Evolutionary conservation across 352 stramenopile species (phyloP), one percentile per base, ranked within the genome.

Genomic region (Pythium guiyangense): DNA sequence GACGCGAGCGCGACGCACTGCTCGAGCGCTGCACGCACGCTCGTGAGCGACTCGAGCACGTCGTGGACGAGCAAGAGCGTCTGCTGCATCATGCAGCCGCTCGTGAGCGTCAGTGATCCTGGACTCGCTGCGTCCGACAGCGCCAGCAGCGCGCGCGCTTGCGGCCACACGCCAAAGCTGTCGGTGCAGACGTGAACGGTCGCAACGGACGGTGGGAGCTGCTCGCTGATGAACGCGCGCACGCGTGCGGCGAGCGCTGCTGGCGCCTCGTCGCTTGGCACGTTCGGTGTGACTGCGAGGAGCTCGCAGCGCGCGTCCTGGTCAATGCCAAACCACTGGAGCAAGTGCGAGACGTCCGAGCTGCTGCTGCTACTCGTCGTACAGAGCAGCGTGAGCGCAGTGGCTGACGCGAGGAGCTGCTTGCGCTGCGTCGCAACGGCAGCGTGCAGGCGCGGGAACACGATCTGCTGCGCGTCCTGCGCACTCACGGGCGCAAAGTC

Each of bases 71-170:
- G 42, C 31, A 67, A 51, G 39, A 70, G 47, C 46, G 60, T 62
- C 25, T 67, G 64, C 27, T 79, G 68, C 53, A 73, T 67, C 57
- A 79, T 66, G 25, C 71, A 79, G 3, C 65, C 59, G 25, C 57
- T 52, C 0, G 63, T 18, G 26, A 62, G 57, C 40, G 40, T 39
- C 18, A 37, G 31, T 11, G 22, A 11, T 20, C 2, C 22, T n/a
- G n/a, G n/a, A 20, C 1, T 17, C n/a, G 12, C 27, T 22, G 22
- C 11, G n/a, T 15, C 29, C 14, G 12, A 18, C n/a, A 49, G 37
- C 31, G 53, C 44, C 6, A 66, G 48, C 42, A 63, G 25, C 1
- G 45, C 39, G 11, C 49, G 50, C 2, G 57, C 49, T 1, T 39
- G 26, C 0, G 46, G 37, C 12, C 35, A 29, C 10, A 31, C 45